phyloP scores from a whole-genome alignment of 805 yeast species.

The Myxozyma geophila region DNA sequence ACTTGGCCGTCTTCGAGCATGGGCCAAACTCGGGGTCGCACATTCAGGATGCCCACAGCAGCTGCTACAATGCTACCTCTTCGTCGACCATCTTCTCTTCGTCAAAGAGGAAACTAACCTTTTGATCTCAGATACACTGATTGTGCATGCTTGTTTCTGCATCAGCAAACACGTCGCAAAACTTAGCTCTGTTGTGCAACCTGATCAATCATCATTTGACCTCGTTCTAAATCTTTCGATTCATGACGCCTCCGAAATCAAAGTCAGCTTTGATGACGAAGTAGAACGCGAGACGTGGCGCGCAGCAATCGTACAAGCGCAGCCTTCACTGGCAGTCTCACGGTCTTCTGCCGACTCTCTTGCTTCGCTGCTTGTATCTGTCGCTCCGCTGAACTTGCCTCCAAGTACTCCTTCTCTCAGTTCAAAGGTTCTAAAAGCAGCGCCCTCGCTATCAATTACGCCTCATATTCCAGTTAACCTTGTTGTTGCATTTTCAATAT shows the following conservation, averaged over 20 bases:
- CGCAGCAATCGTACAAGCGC: neutral
- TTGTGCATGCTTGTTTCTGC: slow-evolving; percentile 11
- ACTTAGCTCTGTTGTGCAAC: neutral
- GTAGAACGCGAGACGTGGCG: slow-evolving; percentile 18
- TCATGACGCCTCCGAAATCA: slow-evolving; percentile 5
- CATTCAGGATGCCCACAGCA: slow-evolving; percentile 2
- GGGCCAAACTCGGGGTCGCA: slow-evolving; percentile 17
- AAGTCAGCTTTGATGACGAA: slow-evolving; percentile 11
- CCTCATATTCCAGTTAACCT: slow-evolving; percentile 25
- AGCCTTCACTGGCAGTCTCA: neutral
- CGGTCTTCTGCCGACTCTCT: neutral
- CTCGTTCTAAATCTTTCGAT: slow-evolving; percentile 8
- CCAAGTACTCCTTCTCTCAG: neutral
- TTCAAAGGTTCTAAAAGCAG: neutral
- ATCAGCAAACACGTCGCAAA: slow-evolving; percentile 17
- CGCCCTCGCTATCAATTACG: neutral
- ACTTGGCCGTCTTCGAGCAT: slow-evolving; percentile 15
- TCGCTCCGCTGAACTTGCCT: slow-evolving; percentile 4
- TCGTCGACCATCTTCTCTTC: slow-evolving; percentile 23
- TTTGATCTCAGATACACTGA: neutral
- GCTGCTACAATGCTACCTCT: slow-evolving; percentile 25
- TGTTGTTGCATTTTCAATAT: slow-evolving; percentile 22
- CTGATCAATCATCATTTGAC: neutral
- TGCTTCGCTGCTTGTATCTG: neutral
- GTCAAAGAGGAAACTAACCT: slow-evolving; percentile 4